Evolutionary conservation across 1,284 basidiomycete genomes (phyloP), one percentile per base, ranked within the genome.

Genomic region (Paramarasmius palmivorus): DNA sequence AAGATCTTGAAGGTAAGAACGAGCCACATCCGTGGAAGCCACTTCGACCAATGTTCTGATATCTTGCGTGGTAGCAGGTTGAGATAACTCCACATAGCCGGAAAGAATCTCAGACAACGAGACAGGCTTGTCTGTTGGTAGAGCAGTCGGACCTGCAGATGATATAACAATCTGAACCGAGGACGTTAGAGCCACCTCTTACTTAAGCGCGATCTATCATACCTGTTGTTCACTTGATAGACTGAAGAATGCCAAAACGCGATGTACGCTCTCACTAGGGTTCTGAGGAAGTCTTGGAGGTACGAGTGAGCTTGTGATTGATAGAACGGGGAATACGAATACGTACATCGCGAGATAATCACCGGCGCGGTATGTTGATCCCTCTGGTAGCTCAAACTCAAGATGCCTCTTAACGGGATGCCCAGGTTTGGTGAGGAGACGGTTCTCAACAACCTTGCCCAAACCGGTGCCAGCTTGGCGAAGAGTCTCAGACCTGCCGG

Each of bases 311-410:
- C n/a, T 29, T 29, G 25, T 29, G 44, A 17, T 15, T 42, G 1
- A n/a, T 42, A 17, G 40, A 22, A 40, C 12, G 40, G 19, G n/a
- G 36, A 32, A 50, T 2, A 25, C 23, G 15, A 23, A 15, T 10
- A 61, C 70, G 55, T 38, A 76, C 75, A 81, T 73, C 0, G 75
- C 72, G 17, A 81, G 68, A 57, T 82, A 80, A 62, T 82, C 79
- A 12, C 79, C 79, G 6, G 77, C 68, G 44, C 71, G 64, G 56
- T 72, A 75, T 1, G 67, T 70, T 56, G 68, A 64, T 15, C 68
- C 70, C 45, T 74, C 68, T 2, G 78, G 78, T 5, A 79, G 66
- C 57, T 72, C 64, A 55, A 81, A 72, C 45, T 73, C 76, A 35
- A 81, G 71, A 53, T 77, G 77, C 47, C 74, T 66, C 61, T 79